Evolutionary conservation across 352 stramenopile species (phyloP), one percentile per base, ranked within the genome.

Genomic region (Phytophthora macrochlamydospora): DNA sequence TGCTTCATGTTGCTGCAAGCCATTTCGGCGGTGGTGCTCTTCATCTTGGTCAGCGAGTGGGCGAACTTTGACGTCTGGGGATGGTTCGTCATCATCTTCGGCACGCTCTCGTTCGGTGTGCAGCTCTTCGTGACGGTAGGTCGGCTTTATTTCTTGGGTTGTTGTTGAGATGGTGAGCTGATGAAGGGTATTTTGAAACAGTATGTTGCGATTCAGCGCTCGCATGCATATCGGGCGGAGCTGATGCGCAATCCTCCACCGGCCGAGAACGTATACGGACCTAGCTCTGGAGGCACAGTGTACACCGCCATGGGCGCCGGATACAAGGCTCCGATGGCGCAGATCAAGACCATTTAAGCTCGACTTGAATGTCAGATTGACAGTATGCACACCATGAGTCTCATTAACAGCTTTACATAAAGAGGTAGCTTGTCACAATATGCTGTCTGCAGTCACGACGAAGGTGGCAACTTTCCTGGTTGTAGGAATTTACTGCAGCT

Each of bases 1-100:
- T 94, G 85, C 74, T 93, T 94, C 77, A 92, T 94, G 79, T 66
- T 91, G 48, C 71, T 94, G 11, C 81, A 94, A 54, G 71, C 73
- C 49, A 81, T 91, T 51, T 94, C 86, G 45, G 81, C 83, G 1
- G 75, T 93, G 13, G 75, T 92, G 59, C 69, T 94, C 37, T 76
- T 93, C 37, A 76, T 94, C 32, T 69, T 93, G 12, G 84, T 94
- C 35, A 85, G 78, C 55, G 81, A 92, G 67, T 94, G 86, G 86
- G 78, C 89, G 30, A 63, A 88, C 65, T 90, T 92, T 53, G 86
- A 91, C 59, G 50, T 76, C 38, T 93, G 86, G 86, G 81, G 73
- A 2, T 94, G 81, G 81, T 62, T 83, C 61, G 76, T 94, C 44
- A 70, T 93, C 51, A 60, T 93, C 60, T 67, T 91, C 56, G 86